These are phyloP conservation scores for Suillus discolor DNA, from an alignment of 768 basidiomycete species.

Conservation along the genomic window DNA sequence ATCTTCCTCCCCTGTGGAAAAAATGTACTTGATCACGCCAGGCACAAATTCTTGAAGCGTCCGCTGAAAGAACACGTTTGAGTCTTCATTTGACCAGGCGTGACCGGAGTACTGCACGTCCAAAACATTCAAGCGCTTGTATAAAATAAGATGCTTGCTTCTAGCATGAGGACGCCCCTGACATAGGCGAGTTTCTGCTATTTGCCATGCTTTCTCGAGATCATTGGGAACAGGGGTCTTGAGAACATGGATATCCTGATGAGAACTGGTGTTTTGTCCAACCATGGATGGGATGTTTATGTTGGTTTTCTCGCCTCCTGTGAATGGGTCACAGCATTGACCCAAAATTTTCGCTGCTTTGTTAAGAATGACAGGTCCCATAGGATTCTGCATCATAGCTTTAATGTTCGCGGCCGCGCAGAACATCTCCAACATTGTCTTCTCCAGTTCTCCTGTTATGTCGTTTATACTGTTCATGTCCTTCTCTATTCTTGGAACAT, in stretches of 20 bases:
- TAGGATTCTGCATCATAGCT: too few relatives aligned
- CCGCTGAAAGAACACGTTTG: too few relatives aligned
- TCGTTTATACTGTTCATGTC: neutral
- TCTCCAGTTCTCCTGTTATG: neutral
- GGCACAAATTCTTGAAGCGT: too few relatives aligned
- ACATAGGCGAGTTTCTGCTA: neutral
- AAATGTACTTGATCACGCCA: too few relatives aligned
- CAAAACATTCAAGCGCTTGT: too few relatives aligned
- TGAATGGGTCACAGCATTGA: neutral
- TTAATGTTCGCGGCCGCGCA: neutral
- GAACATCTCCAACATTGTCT: neutral
- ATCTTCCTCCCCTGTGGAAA: too few relatives aligned
- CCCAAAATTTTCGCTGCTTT: neutral
- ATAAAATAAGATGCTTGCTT: too few relatives aligned
- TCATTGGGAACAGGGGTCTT: neutral
- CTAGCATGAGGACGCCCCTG: neutral
- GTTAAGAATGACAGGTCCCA: neutral
- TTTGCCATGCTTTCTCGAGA: neutral
- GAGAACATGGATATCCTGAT: too few relatives aligned
- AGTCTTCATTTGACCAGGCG: too few relatives aligned
- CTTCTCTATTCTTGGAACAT: neutral
- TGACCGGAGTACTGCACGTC: too few relatives aligned
- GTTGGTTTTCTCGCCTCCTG: neutral
- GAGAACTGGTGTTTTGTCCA: neutral
- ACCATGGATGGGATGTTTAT: neutral